These are phyloP conservation scores for Oemleria cerasiformis DNA, from an alignment of 306 rosid species.

Conservation along the genomic window DNA sequence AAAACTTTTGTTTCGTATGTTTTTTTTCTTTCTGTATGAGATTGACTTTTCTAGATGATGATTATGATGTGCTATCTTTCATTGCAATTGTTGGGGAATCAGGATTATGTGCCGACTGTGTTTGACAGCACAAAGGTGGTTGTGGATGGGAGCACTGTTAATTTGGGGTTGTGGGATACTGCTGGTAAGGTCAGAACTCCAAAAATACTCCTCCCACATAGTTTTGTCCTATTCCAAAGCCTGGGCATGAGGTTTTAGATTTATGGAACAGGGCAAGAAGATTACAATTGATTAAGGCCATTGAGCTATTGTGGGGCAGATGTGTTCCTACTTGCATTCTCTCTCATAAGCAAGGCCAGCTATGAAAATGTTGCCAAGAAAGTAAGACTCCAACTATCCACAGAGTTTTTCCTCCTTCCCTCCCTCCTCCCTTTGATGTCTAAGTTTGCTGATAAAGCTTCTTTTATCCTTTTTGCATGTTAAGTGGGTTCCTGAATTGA, in stretches of 20 bases:
- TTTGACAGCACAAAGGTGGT: slow-evolving; percentile 98
- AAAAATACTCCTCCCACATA: neutral
- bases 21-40: neutral
- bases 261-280: slow-evolving; percentile 89
- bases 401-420: neutral
- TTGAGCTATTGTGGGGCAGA: slow-evolving; percentile 98
- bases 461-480: slow-evolving; percentile 7
- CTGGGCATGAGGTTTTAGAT: slow-evolving; percentile 35
- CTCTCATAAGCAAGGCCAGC: slow-evolving; percentile 98
- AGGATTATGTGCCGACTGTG: slow-evolving; percentile 97
- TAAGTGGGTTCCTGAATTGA: slow-evolving; percentile 95
- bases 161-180: slow-evolving; percentile 97
- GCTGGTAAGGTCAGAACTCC: slow-evolving; percentile 54
- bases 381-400: slow-evolving; percentile 39
- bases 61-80: slow-evolving; percentile 13
- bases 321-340: slow-evolving; percentile 90
- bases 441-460: slow-evolving; percentile 1
- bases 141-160: slow-evolving; percentile 96
- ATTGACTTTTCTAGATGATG: slow-evolving; percentile 21
- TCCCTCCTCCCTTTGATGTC: neutral
- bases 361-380: slow-evolving; percentile 95
- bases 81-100: slow-evolving; percentile 21
- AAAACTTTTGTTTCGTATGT: neutral
- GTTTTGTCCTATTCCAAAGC: slow-evolving; percentile 6
- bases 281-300: slow-evolving; percentile 92